phyloP scores from a whole-genome alignment of 441 rosid species.

The Dalechampia spathulata region DNA sequence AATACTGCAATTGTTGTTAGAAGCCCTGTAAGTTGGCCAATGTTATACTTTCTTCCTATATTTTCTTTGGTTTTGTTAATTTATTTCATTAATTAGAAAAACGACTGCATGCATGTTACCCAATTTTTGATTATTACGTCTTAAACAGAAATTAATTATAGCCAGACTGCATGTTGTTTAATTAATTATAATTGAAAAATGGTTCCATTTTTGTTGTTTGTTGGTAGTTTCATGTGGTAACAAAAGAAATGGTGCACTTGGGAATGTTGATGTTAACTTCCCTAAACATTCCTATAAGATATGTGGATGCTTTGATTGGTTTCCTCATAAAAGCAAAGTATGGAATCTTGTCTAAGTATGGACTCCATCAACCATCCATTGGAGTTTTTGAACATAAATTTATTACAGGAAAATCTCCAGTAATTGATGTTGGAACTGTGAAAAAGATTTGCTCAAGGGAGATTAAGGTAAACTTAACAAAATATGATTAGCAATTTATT shows the following conservation, averaged over 20 bases:
- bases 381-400: constrained; percentile 62
- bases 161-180: no score
- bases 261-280: constrained; percentile 55
- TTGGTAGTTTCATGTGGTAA: constrained; percentile 70
- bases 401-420: constrained; percentile 62
- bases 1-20: constrained; percentile 55
- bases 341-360: constrained; percentile 45
- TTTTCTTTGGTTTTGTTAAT: background rate
- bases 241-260: constrained; percentile 55
- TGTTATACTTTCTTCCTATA: background rate
- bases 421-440: constrained; percentile 64
- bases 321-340: constrained; percentile 33
- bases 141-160: no score
- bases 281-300: constrained; percentile 35
- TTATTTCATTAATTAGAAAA: background rate
- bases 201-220: no score
- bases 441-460: constrained; percentile 47
- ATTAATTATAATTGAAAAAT: no score
- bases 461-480: constrained; percentile 42
- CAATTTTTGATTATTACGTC: no score
- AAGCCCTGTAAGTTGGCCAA: constrained; percentile 38
- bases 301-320: constrained; percentile 50
- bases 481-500: no score
- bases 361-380: constrained; percentile 43
- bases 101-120: background rate